phyloP scores from a whole-genome alignment of 495 filamentous ascomycete species.

The Penicillium desertorum region DNA sequence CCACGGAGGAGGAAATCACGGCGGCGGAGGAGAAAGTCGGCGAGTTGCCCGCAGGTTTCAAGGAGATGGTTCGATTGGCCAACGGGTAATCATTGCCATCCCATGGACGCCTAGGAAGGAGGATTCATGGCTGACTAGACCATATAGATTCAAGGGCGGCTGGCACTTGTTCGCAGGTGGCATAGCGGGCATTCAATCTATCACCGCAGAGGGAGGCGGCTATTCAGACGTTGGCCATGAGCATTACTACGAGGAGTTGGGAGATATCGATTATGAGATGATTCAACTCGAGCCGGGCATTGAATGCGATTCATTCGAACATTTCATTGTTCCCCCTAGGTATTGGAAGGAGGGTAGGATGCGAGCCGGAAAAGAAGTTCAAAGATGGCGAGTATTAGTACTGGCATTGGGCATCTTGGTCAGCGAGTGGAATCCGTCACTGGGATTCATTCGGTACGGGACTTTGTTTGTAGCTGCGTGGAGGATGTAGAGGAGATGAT shows the following conservation, averaged over 20 bases:
- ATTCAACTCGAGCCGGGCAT: not conserved
- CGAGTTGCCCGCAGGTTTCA: no score
- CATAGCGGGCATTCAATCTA: no score
- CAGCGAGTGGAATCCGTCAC: not conserved
- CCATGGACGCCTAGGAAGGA: no score
- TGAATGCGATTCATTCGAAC: not conserved
- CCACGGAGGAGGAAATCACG: no score
- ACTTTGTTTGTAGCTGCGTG: not conserved
- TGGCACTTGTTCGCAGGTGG: no score
- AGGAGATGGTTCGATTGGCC: no score
- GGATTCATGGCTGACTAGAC: no score
- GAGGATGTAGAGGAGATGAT: constrained; percentile 2
- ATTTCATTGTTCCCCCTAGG: not conserved
- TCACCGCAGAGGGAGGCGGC: no score
- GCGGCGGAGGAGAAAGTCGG: no score
- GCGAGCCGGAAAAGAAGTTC: not conserved
- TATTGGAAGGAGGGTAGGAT: not conserved
- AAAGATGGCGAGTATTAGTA: constrained; percentile 4
- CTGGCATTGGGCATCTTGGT: constrained; percentile 7
- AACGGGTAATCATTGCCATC: no score
- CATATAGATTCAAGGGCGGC: no score
- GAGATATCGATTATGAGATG: not conserved
- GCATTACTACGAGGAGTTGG: not conserved
- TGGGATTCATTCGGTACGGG: constrained; percentile 2
- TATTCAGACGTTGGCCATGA: no score